A percentile compares a stretch with the other conserved stretches of the same genome.
phyloP scores from a whole-genome alignment of 2,329 filamentous ascomycete species.

The Keithomyces neogunnii region DNA sequence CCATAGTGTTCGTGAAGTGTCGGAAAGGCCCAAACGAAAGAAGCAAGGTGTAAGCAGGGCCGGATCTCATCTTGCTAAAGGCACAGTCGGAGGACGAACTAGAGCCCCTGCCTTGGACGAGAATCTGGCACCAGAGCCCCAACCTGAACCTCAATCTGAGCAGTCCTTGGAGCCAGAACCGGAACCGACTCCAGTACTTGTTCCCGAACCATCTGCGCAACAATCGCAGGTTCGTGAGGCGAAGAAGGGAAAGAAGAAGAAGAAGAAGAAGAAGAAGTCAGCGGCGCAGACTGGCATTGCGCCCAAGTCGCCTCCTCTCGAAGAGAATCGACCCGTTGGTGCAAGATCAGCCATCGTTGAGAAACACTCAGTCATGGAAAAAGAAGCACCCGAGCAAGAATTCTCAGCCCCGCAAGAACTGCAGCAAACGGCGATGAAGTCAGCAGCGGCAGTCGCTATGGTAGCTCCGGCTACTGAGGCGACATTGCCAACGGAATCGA shows the following conservation, averaged over 20 bases:
- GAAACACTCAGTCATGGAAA: neutral
- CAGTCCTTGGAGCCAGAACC: neutral
- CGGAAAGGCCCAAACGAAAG: constrained; percentile 33
- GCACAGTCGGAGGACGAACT: constrained; percentile 40
- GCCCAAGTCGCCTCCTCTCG: neutral
- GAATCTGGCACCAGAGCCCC: neutral
- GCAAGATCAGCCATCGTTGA: neutral
- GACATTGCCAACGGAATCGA: neutral
- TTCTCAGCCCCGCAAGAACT: constrained; percentile 19
- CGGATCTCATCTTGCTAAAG: constrained; percentile 40
- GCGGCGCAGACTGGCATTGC: neutral
- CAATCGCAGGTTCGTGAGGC: neutral
- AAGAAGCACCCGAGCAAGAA: constrained; percentile 28
- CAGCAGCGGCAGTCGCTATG: constrained; percentile 22
- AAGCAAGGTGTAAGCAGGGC: constrained; percentile 26
- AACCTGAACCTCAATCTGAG: constrained; percentile 1
- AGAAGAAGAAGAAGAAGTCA: constrained; percentile 9
- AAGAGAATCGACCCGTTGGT: neutral
- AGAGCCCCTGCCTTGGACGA: constrained; percentile 38
- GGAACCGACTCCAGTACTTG: neutral
- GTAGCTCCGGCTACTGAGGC: constrained; percentile 8
- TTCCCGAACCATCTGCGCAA: neutral
- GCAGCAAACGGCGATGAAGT: constrained; percentile 5
- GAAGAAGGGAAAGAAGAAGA: constrained; percentile 10
- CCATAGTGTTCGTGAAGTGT: constrained; percentile 28